These are phyloP conservation scores for Exophiala calicioides DNA, from an alignment of 2,329 filamentous ascomycete genomes.

Conservation along the genomic window DNA sequence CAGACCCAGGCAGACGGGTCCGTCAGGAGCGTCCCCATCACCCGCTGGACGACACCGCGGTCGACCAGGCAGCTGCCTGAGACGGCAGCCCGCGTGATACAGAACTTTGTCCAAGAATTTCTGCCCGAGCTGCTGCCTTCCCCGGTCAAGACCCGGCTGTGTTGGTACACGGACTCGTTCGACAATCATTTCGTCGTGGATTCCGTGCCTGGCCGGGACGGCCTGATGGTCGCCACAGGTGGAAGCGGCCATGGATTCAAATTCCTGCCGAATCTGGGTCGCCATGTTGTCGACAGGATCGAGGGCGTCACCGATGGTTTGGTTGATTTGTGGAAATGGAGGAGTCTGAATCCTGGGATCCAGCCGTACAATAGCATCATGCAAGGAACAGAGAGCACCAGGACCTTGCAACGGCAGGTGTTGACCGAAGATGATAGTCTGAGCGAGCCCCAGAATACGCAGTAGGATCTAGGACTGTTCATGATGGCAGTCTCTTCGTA, in stretches of 20 bases:
- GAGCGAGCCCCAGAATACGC: too few relatives aligned
- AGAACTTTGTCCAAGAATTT: constrained; percentile 42
- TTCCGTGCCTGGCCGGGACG: constrained; percentile 51
- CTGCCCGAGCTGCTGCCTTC: constrained; percentile 46
- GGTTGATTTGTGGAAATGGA: too few relatives aligned
- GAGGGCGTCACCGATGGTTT: too few relatives aligned
- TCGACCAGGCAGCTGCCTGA: constrained; percentile 29
- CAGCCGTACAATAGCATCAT: too few relatives aligned
- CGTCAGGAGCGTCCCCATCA: constrained; percentile 45
- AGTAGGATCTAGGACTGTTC: too few relatives aligned
- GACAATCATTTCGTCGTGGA: constrained; percentile 58
- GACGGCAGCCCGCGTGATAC: constrained; percentile 34
- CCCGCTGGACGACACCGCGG: constrained; percentile 38
- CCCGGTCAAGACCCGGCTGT: constrained; percentile 48
- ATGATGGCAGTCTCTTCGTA: too few relatives aligned
- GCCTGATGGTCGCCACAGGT: constrained; percentile 61
- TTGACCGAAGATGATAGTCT: too few relatives aligned
- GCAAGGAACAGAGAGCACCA: too few relatives aligned
- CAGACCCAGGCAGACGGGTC: constrained; percentile 39
- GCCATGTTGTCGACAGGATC: constrained; percentile 55
- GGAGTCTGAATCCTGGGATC: too few relatives aligned
- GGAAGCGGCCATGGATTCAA: constrained; percentile 66
- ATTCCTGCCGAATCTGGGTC: constrained; percentile 60
- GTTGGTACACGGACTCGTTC: constrained; percentile 60
- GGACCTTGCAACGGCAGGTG: too few relatives aligned